These are phyloP conservation scores for Solanum peruvianum DNA, from an alignment of 257 asterid genomes.

Conservation along the genomic window DNA sequence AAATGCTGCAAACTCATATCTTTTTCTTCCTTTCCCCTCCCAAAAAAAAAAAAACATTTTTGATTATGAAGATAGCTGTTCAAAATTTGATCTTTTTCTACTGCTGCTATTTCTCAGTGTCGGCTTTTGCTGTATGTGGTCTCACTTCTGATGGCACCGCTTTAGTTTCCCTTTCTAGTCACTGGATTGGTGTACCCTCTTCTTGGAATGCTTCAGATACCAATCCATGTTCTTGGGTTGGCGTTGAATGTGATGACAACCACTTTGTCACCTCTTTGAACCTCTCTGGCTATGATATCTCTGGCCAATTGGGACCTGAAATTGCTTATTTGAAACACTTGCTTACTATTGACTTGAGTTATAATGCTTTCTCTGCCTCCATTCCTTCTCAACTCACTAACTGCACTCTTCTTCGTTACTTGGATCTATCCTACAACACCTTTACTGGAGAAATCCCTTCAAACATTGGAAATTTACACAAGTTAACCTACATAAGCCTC, in stretches of 20 bases:
- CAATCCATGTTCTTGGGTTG: slow-evolving; percentile 77
- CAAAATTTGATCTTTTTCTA: slow-evolving; percentile 11
- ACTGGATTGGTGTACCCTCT: slow-evolving; percentile 49
- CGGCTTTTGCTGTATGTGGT: background rate
- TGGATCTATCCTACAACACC: slow-evolving; percentile 46
- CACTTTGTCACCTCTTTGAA: slow-evolving; percentile 24
- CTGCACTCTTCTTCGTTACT: slow-evolving; percentile 27
- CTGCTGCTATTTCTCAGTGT: slow-evolving; percentile 22
- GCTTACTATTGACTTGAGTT: slow-evolving; percentile 24
- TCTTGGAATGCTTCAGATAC: slow-evolving; percentile 79
- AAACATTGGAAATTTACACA: slow-evolving; percentile 36
- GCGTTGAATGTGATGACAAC: slow-evolving; percentile 43
- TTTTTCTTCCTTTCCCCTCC: background rate
- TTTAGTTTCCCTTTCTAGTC: slow-evolving; percentile 48
- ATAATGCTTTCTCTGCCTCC: slow-evolving; percentile 37
- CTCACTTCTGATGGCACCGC: slow-evolving; percentile 45
- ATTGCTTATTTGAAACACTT: slow-evolving; percentile 37
- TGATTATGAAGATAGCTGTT: slow-evolving; percentile 13
- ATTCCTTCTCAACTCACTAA: slow-evolving; percentile 40
- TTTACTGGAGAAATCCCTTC: slow-evolving; percentile 53
- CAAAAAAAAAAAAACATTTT: background rate
- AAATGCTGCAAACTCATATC: background rate
- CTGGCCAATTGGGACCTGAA: slow-evolving; percentile 66
- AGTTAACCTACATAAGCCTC: slow-evolving; percentile 26
- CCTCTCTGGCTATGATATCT: slow-evolving; percentile 39